Conservation (phyloP, 176 grass and related monocot genomes). For the Poa pratensis region DNA sequence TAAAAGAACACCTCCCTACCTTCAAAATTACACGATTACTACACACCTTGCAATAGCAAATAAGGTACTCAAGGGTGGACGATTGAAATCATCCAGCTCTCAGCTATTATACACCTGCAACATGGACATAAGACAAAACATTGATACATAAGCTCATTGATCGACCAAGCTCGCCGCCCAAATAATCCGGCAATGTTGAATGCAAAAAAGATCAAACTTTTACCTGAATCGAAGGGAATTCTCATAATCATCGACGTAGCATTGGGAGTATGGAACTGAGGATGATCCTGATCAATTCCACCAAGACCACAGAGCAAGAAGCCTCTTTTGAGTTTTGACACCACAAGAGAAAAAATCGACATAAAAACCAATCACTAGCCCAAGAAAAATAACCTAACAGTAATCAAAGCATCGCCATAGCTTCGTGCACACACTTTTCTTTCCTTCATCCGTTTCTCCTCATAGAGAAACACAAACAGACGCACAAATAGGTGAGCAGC, state of each 20-base stretch:
- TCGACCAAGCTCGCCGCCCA: neutral
- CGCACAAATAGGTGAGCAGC: neutral
- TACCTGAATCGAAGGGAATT: slow-evolving; percentile 37
- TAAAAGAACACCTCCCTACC: slow-evolving; percentile 47
- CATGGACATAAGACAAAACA: neutral
- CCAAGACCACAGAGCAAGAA: slow-evolving; percentile 46
- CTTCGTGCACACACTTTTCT: slow-evolving; percentile 45
- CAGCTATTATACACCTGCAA: slow-evolving; percentile 56
- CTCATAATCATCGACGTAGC: slow-evolving; percentile 29
- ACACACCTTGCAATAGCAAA: slow-evolving; percentile 68
- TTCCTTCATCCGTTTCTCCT: slow-evolving; percentile 17
- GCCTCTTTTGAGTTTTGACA: slow-evolving; percentile 50
- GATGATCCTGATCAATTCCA: slow-evolving; percentile 51
- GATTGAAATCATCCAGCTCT: slow-evolving; percentile 50
- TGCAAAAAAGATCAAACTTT: neutral
- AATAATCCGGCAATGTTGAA: neutral
- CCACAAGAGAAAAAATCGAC: slow-evolving; percentile 53
- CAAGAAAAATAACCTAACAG: slow-evolving; percentile 50
- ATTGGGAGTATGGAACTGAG: slow-evolving; percentile 28
- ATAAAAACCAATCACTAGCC: slow-evolving; percentile 54
- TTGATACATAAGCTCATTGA: neutral
- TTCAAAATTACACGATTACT: slow-evolving; percentile 64
- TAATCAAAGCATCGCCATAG: slow-evolving; percentile 49
- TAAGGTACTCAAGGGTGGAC: slow-evolving; percentile 41
- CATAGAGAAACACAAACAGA: slow-evolving; percentile 28